Percentiles rank a stretch among this genome's conserved stretches.
phyloP scores from a whole-genome alignment of 2,329 filamentous ascomycete species.

The Ophiobolus disseminans region DNA sequence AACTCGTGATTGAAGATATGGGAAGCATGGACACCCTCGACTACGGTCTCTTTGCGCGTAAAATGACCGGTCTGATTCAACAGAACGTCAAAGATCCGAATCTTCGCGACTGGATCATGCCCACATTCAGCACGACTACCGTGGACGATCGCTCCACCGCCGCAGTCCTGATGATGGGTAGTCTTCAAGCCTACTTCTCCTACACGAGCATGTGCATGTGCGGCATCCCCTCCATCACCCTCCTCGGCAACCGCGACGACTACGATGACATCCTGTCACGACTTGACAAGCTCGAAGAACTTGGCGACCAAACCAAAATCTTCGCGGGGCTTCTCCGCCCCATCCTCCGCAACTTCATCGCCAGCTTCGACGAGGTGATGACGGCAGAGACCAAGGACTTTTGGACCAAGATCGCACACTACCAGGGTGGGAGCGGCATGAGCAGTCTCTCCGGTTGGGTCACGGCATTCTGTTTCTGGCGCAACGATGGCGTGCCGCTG shows the following conservation, averaged over 20 bases:
- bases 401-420: conserved; percentile 17
- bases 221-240: conserved; percentile 27
- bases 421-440: conserved; percentile 2
- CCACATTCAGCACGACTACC: conserved; percentile 26
- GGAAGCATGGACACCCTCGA: conserved; percentile 10
- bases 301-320: conserved; percentile 10
- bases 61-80: neutral
- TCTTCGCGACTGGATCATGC: conserved; percentile 18
- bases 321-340: conserved; percentile 16
- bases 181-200: conserved; percentile 20
- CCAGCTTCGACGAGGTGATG: conserved; percentile 12
- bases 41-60: conserved; percentile 4
- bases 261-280: conserved; percentile 23
- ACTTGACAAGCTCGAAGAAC: conserved; percentile 17
- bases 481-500: conserved; percentile 12
- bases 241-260: conserved; percentile 24
- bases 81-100: conserved; percentile 11
- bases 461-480: conserved; percentile 28
- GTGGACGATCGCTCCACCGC: conserved; percentile 17
- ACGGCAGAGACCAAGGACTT: conserved; percentile 6
- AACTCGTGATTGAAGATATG: conserved; percentile 14
- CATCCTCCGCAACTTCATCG: conserved; percentile 20
- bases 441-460: conserved; percentile 22
- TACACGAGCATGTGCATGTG: conserved; percentile 6
- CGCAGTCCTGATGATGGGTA: conserved; percentile 26